A percentile compares a stretch with the other conserved stretches of the same genome.
phyloP scores from a whole-genome alignment of 1,139 yeast genomes.

The Candida mesenterica region DNA sequence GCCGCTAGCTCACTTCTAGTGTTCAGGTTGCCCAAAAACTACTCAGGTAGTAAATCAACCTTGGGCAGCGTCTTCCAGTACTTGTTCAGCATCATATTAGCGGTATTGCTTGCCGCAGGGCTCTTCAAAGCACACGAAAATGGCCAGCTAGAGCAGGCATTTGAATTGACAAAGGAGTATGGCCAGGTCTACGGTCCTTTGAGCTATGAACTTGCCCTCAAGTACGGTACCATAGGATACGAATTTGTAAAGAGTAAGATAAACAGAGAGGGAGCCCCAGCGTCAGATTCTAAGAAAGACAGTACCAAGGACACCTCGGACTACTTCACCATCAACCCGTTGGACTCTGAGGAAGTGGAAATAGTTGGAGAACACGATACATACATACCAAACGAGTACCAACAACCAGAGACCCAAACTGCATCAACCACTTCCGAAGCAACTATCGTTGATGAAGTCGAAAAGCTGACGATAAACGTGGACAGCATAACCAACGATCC shows the following conservation, averaged over 20 bases:
- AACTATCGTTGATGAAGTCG: conserved; percentile 7
- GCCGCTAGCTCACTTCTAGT: conserved; percentile 77
- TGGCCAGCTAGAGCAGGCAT: conserved; percentile 32
- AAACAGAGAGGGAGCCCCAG: neutral
- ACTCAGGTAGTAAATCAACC: conserved; percentile 43
- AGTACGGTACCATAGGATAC: conserved; percentile 22
- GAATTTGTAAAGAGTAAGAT: conserved; percentile 19
- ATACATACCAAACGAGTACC: neutral
- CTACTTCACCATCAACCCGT: neutral
- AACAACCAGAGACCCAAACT: neutral
- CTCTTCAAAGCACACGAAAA: conserved; percentile 40
- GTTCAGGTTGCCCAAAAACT: conserved; percentile 55
- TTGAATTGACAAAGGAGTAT: conserved; percentile 19
- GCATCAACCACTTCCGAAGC: neutral
- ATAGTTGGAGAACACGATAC: conserved; percentile 2
- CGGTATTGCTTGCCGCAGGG: conserved; percentile 46
- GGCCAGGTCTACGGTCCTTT: conserved; percentile 22
- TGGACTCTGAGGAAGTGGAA: neutral
- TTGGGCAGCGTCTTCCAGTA: conserved; percentile 41
- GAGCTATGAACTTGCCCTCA: conserved; percentile 18
- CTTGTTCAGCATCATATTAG: conserved; percentile 43
- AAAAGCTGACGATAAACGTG: conserved; percentile 21
- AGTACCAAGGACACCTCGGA: conserved; percentile 1
- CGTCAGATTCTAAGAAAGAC: conserved; percentile 2
- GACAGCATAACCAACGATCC: conserved; percentile 15